phyloP scores from a whole-genome alignment of 768 basidiomycete species.

The Boletus tomentosulus region DNA sequence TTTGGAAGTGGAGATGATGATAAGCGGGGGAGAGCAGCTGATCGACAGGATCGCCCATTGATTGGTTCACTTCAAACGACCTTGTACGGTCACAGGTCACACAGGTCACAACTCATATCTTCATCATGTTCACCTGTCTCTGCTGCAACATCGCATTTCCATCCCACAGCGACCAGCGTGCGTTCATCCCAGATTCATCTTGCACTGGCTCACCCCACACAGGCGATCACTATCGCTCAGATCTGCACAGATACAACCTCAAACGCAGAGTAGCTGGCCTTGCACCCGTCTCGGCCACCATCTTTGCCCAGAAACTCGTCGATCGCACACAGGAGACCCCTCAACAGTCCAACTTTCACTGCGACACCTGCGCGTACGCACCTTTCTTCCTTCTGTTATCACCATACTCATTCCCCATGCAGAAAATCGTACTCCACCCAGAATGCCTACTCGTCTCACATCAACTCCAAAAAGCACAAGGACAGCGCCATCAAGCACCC shows the following conservation, averaged over 20 bases:
- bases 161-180: slow-evolving; percentile 74
- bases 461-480: slow-evolving; percentile 85
- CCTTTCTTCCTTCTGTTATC: neutral
- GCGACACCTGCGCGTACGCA: slow-evolving; percentile 82
- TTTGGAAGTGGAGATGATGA: slow-evolving; percentile 40
- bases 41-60: slow-evolving; percentile 55
- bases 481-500: slow-evolving; percentile 62
- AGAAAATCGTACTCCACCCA: slow-evolving; percentile 90
- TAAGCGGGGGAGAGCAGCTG: slow-evolving; percentile 58
- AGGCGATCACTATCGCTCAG: slow-evolving; percentile 89
- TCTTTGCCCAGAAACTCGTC: slow-evolving; percentile 87
- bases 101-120: neutral
- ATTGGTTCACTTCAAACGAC: slow-evolving; percentile 38
- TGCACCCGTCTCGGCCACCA: slow-evolving; percentile 69
- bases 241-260: slow-evolving; percentile 98
- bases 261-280: slow-evolving; percentile 90
- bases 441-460: slow-evolving; percentile 84
- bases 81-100: slow-evolving; percentile 11
- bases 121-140: slow-evolving; percentile 72
- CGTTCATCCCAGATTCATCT: slow-evolving; percentile 21
- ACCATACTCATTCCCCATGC: slow-evolving; percentile 1
- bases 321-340: slow-evolving; percentile 69
- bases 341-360: slow-evolving; percentile 56
- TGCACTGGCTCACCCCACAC: slow-evolving; percentile 7
- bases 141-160: slow-evolving; percentile 89